Evolutionary conservation across 371 early-diverging fungal genomes (phyloP).

Genomic region (Syncephalastrum racemosum): DNA sequence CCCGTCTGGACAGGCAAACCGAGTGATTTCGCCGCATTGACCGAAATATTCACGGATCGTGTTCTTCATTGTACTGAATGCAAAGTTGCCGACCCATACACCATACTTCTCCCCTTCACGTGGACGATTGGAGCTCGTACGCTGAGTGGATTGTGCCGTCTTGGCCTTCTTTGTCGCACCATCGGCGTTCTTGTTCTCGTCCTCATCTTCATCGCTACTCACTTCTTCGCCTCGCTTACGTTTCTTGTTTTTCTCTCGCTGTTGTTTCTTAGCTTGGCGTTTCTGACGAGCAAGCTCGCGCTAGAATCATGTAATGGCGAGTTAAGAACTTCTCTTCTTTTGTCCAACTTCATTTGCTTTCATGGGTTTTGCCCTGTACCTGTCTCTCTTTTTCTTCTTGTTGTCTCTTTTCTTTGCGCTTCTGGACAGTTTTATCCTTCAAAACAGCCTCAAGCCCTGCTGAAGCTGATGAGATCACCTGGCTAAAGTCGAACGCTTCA

Average conservation of each 20-base stretch:
- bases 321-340: too few species aligned
- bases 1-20: slow-evolving; percentile 65
- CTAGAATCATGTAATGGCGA: slow-evolving; percentile 21
- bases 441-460: too few species aligned
- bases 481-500: too few species aligned
- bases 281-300: slow-evolving; percentile 41
- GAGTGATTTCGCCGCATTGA: slow-evolving; percentile 62
- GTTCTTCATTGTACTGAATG: slow-evolving; percentile 58
- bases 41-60: slow-evolving; percentile 58
- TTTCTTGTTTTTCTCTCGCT: slow-evolving; percentile 44
- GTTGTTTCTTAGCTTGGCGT: slow-evolving; percentile 42
- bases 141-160: slow-evolving; percentile 33
- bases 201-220: slow-evolving; percentile 32
- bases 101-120: slow-evolving; percentile 51
- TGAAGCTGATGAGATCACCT: too few species aligned
- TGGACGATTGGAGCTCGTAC: slow-evolving; percentile 29
- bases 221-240: slow-evolving; percentile 44
- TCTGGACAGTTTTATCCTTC: too few species aligned
- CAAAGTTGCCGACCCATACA: slow-evolving; percentile 79
- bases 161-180: slow-evolving; percentile 20
- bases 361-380: slow-evolving; percentile 21
- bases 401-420: slow-evolving; percentile 1
- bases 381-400: slow-evolving; percentile 29
- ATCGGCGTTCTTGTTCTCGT: slow-evolving; percentile 20
- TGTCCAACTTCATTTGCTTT: too few species aligned